Percentiles rank a stretch among this genome's conserved stretches.
phyloP scores from a whole-genome alignment of 2,329 filamentous ascomycete genomes.

The Fusarium xyrophilum region DNA sequence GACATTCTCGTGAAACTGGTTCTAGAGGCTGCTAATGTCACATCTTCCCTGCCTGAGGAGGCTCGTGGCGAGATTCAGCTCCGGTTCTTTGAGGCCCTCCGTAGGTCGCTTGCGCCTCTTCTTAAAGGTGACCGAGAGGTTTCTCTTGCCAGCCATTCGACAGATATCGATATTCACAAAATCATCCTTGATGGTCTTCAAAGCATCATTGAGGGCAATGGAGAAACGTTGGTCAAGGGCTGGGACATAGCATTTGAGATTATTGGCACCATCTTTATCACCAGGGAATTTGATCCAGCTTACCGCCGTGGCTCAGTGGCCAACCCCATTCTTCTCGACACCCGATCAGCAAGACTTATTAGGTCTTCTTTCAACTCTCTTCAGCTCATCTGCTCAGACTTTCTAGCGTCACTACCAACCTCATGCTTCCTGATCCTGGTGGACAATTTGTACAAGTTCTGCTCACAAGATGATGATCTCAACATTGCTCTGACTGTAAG shows the following conservation, averaged over 20 bases:
- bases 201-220: slow-evolving; percentile 84
- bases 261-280: slow-evolving; percentile 79
- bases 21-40: slow-evolving; percentile 64
- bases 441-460: slow-evolving; percentile 88
- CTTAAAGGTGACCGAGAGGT: slow-evolving; percentile 59
- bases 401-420: slow-evolving; percentile 75
- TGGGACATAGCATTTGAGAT: slow-evolving; percentile 89
- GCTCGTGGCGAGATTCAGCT: slow-evolving; percentile 69
- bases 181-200: slow-evolving; percentile 81
- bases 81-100: slow-evolving; percentile 73
- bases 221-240: slow-evolving; percentile 80
- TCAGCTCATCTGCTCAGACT: slow-evolving; percentile 94
- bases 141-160: slow-evolving; percentile 65
- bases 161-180: slow-evolving; percentile 81
- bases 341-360: slow-evolving; percentile 76
- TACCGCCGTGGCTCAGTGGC: slow-evolving; percentile 42
- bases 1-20: slow-evolving; percentile 67
- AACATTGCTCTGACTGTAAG: slow-evolving; percentile 91
- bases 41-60: slow-evolving; percentile 59
- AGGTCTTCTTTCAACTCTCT: slow-evolving; percentile 87
- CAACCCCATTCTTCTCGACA: slow-evolving; percentile 52
- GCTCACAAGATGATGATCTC: slow-evolving; percentile 86
- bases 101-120: slow-evolving; percentile 63
- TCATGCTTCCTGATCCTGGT: slow-evolving; percentile 79
- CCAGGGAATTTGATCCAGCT: slow-evolving; percentile 47